Base-by-base conservation (phyloP, 768 basidiomycete species). In the Tulasnella sp. region DNA sequence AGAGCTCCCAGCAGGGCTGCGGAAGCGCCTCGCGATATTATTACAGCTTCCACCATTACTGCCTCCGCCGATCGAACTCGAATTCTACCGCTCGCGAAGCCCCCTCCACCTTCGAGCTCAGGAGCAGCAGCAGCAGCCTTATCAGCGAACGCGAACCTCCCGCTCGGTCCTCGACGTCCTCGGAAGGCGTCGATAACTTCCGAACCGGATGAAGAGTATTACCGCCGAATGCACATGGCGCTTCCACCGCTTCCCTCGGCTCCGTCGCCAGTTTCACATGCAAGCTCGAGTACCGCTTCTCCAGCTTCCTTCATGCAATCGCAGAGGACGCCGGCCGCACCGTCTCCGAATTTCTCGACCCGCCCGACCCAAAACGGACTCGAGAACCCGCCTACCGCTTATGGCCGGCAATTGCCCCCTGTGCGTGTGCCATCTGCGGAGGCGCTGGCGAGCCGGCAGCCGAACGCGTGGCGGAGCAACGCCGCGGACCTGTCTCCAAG, bases 191-290 rank as follows among this genome's bases (percentile, higher is more conserved):
- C 38, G 38, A 31, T 46, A 6, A 46, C n/a, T 44, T 44, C 44
- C 19, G 73, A 74, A 19, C 24, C 38, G 39, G 44, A 40, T 40
- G 39, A 74, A 46, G 73, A 74, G 73, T 40, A 40, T 31, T 46
- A 46, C 38, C 38, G 73, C 39, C 31, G 73, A 4, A 74, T 74
- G 73, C 38, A 74, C 38, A 39, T 74, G 73, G 73, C 73, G n/a
- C 73, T 74, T 3, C 73, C 73, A 74, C 73, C 73, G 14, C 44
- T 74, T 24, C 73, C 73, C n/a, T 46, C 73, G 39, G 39, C 38
- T 27, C 73, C 73, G 38, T 74, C 73, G 38, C 73, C 73, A 34
- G 31, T 46, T 74, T 74, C 73, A 40, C 24, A 74, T 74, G 73
- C 8, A 24, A 68, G 21, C 27, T n/a, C n/a, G n/a, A n/a, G n/a